Evolutionary conservation across 2,329 filamentous ascomycete genomes (phyloP), one percentile per base, ranked within the genome.

Genomic region (Cladosporium oxysporum): DNA sequence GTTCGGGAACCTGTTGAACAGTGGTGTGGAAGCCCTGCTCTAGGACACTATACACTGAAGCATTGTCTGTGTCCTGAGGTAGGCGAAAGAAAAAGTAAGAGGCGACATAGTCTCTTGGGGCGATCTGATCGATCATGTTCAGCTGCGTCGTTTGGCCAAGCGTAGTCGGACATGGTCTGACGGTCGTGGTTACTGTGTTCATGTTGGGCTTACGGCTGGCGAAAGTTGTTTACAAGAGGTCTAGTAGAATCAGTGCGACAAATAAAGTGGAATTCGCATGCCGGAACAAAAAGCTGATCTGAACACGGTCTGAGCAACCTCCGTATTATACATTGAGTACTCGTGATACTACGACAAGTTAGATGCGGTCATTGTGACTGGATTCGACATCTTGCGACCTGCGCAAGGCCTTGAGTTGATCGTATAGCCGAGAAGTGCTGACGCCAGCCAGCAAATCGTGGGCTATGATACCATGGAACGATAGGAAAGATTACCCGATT

Each of bases 101-200:
- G n/a, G 52, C 52, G 18, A 57, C 52, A 35, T 35, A 67, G 44
- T 66, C 66, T 50, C 66, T 33, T 8, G 64, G 63, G 7, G 66
- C 64, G 29, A 66, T 66, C 21, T 67, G 64, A 44, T 67, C 66
- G 37, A 67, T 67, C n/a, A 59, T 49, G n/a, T 31, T 35, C n/a
- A 67, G 64, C 44, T 67, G 66, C 18, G 58, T 57, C 47, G 29
- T 58, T 18, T 55, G 47, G 37, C 66, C 66, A 16, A 57, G 62
- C 16, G 16, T 49, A 21, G 28, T 23, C 10, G 21, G 33, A 21
- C 55, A 33, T n/a, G 66, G 66, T n/a, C 41, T 58, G 28, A 66
- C 41, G 29, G 55, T 59, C 11, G 66, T 61, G 3, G 50, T 66
- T 14, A 63, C 18, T 10, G 64, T 63, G 6, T 62, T 64, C 66